Conservation (phyloP, 176 grass and related monocot species). For the Aegilops speltoides region DNA sequence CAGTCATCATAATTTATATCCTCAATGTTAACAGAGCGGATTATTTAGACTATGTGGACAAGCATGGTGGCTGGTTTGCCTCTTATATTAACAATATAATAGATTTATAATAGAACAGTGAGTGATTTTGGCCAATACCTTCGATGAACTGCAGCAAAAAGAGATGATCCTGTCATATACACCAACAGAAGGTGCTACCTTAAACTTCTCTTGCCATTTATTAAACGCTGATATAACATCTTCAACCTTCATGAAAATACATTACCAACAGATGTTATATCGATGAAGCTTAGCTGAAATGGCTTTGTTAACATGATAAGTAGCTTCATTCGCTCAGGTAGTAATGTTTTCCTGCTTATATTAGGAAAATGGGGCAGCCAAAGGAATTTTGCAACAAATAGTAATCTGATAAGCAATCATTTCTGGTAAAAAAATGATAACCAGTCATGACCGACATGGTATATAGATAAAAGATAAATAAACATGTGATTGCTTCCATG, state of each 20-base stretch:
- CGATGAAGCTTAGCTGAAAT: conserved; percentile 8
- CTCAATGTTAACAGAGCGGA: too few relatives aligned
- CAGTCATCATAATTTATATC: too few relatives aligned
- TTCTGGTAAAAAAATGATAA: neutral
- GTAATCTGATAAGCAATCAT: conserved; percentile 11
- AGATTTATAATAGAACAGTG: conserved; percentile 5
- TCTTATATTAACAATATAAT: neutral
- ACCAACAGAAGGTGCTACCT: conserved; percentile 47
- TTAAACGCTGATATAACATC: conserved; percentile 55
- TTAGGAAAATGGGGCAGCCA: neutral
- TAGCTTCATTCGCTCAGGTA: conserved; percentile 13
- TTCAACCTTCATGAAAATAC: conserved; percentile 71
- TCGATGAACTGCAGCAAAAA: conserved; percentile 58
- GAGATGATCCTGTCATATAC: conserved; percentile 60
- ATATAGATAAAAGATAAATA: conserved; percentile 9
- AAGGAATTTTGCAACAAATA: neutral
- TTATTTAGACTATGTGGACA: too few relatives aligned
- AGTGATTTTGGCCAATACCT: conserved; percentile 48
- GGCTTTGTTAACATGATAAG: conserved; percentile 24
- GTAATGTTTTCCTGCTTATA: neutral
- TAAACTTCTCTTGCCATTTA: conserved; percentile 76
- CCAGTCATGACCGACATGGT: neutral
- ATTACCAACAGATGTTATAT: conserved; percentile 16
- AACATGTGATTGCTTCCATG: neutral
- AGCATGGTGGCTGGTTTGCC: too few relatives aligned